A percentile compares a stretch with the other conserved stretches of the same genome.
These are phyloP conservation scores for Globisporangium emineosum DNA, from an alignment of 352 stramenopile genomes.

Conservation along the genomic window DNA sequence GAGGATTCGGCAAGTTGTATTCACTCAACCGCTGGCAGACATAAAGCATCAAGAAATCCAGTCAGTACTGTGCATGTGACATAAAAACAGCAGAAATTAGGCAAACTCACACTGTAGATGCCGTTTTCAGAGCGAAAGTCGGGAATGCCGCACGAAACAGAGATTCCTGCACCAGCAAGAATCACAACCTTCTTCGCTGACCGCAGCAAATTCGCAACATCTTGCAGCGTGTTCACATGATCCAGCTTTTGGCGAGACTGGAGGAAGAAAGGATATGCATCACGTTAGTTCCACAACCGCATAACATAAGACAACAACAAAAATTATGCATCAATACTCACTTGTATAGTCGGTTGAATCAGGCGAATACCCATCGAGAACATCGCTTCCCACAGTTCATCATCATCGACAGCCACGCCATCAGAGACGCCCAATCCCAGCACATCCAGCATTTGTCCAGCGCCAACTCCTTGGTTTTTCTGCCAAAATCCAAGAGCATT, in stretches of 20 bases:
- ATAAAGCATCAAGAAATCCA: neutral
- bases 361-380: slow-evolving; percentile 82
- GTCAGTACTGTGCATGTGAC: neutral
- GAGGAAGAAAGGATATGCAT: neutral
- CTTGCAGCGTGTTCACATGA: slow-evolving; percentile 62
- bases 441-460: slow-evolving; percentile 72
- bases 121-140: slow-evolving; percentile 96
- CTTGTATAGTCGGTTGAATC: slow-evolving; percentile 60
- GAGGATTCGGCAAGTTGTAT: slow-evolving; percentile 81
- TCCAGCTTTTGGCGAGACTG: slow-evolving; percentile 48
- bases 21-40: slow-evolving; percentile 55
- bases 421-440: slow-evolving; percentile 80
- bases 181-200: slow-evolving; percentile 90
- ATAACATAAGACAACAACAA: too few species aligned
- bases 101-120: slow-evolving; percentile 84
- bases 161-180: slow-evolving; percentile 94
- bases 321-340: slow-evolving; percentile 19
- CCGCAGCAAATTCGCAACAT: slow-evolving; percentile 70
- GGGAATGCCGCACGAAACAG: slow-evolving; percentile 96
- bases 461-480: slow-evolving; percentile 58
- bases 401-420: slow-evolving; percentile 68
- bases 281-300: neutral
- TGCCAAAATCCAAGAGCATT: slow-evolving; percentile 14
- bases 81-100: neutral
- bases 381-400: slow-evolving; percentile 84